Evolutionary conservation across 2,329 filamentous ascomycete species (phyloP), one percentile per base, ranked within the genome.

Genomic region (Diaporthe sp.): DNA sequence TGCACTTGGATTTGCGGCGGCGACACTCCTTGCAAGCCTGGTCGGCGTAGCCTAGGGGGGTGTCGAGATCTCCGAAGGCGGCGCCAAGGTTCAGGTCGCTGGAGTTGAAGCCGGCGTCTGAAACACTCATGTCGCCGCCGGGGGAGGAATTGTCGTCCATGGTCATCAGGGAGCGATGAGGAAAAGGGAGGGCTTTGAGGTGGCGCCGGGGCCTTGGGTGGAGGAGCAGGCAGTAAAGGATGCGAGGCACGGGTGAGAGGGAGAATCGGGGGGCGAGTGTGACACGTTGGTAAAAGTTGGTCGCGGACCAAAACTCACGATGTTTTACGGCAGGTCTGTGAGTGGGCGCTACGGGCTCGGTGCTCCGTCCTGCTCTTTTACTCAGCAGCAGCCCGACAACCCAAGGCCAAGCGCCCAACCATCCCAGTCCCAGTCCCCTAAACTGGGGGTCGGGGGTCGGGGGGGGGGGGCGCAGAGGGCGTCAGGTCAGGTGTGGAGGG

Each of bases 1-100:
- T 81, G 76, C 84, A 85, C 58, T 83, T 80, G 17, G 84, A 82
- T 77, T 85, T 85, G 47, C 84, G 77, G 37, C 84, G 79, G 25
- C 83, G 80, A 72, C 84, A 85, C 76, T 85, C 84, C 74, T 83
- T 84, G 79, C 83, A 84, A 10, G 82, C 81, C 76, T 84, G 82
- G 50, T 84, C 82, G 5, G 75, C 73, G 50, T 73, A 75, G 39
- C 75, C 75, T n/a, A 76, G 73, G 15, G 73, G 71, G 51, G 68
- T 75, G 70, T 75, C 73, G 73, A 75, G 75, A 47, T 74, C 72
- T 65, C 73, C 75, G 75, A 75, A 69, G 50, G 63, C 74, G 75
- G 75, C 65, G 70, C 75, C 73, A 51, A 76, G 65, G 50, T 65
- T 74, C 47, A 75, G 47, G 44, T 73, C 72, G 32, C 53, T 59